Conservation (phyloP, 306 rosid species). For the Betula pendula region DNA sequence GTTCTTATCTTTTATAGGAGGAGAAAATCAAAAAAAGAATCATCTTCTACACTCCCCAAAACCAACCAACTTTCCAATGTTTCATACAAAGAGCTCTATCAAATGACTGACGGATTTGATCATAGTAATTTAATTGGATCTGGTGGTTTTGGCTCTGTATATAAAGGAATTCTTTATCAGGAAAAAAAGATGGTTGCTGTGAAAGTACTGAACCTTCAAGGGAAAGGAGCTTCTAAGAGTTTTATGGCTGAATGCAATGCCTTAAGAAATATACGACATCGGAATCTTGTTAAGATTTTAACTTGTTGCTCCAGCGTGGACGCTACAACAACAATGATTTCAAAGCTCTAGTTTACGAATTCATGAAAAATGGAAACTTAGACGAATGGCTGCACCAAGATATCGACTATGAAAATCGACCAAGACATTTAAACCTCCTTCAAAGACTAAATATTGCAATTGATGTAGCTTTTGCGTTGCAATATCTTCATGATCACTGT, state of each 20-base stretch:
- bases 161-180: conserved; percentile 23
- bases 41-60: background rate
- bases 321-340: conserved; percentile 31
- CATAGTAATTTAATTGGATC: conserved; percentile 12
- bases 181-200: conserved; percentile 26
- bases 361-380: conserved; percentile 37
- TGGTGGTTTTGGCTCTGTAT: conserved; percentile 1
- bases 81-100: conserved; percentile 26
- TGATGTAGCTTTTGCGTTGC: conserved; percentile 19
- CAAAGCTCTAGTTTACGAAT: conserved; percentile 35
- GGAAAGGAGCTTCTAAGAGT: conserved; percentile 30
- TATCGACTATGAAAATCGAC: background rate
- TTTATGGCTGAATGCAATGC: conserved; percentile 28
- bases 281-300: conserved; percentile 25
- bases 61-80: conserved; percentile 8
- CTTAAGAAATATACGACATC: conserved; percentile 22
- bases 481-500: conserved; percentile 25
- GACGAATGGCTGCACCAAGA: conserved; percentile 28
- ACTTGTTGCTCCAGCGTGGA: conserved; percentile 31
- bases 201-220: conserved; percentile 35
- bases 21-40: too few relatives aligned
- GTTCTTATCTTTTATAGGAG: too few relatives aligned
- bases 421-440: background rate
- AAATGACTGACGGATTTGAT: conserved; percentile 24
- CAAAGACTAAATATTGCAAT: conserved; percentile 30